A percentile compares a stretch with the other conserved stretches of the same genome.
Conservation (phyloP, 1,139 yeast genomes). For the Candida frijolesensis region DNA sequence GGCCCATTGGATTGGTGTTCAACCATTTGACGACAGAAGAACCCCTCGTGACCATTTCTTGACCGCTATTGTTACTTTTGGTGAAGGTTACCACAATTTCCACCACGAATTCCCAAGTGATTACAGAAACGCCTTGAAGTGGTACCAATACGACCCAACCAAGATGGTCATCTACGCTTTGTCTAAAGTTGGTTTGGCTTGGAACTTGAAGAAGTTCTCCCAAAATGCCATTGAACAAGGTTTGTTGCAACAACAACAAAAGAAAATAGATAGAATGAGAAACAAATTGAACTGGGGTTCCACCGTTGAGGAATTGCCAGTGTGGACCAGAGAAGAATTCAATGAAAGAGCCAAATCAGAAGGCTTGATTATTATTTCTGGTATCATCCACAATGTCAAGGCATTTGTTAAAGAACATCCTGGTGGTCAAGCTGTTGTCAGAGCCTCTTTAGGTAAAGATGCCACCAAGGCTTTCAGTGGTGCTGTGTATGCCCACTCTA, state of each 20-base stretch:
- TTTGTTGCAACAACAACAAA: conserved; percentile 91
- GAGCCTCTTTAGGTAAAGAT: conserved; percentile 90
- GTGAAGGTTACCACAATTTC: conserved; percentile 99
- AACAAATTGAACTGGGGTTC: conserved; percentile 90
- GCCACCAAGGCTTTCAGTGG: conserved; percentile 98
- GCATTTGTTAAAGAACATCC: conserved; percentile 91
- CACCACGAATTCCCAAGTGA: conserved; percentile 99
- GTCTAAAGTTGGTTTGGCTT: conserved; percentile 83
- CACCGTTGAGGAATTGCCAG: conserved; percentile 79
- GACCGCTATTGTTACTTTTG: conserved; percentile 94
- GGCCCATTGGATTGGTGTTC: conserved; percentile 98
- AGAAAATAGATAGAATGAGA: conserved; percentile 86
- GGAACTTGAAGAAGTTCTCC: conserved; percentile 88
- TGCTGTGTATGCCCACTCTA: conserved; percentile 95
- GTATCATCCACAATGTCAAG: conserved; percentile 92
- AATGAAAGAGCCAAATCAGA: conserved; percentile 60
- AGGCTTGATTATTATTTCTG: conserved; percentile 79
- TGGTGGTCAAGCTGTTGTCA: conserved; percentile 90
- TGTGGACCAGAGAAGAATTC: conserved; percentile 87
- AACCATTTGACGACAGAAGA: conserved; percentile 97
- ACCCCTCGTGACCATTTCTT: conserved; percentile 95
- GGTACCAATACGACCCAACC: conserved; percentile 99
- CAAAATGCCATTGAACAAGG: conserved; percentile 98
- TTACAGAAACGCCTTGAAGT: conserved; percentile 94
- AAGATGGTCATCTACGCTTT: conserved; percentile 72